Base-by-base conservation (phyloP, 2,329 filamentous ascomycete species). In the Xylaria sp. region DNA sequence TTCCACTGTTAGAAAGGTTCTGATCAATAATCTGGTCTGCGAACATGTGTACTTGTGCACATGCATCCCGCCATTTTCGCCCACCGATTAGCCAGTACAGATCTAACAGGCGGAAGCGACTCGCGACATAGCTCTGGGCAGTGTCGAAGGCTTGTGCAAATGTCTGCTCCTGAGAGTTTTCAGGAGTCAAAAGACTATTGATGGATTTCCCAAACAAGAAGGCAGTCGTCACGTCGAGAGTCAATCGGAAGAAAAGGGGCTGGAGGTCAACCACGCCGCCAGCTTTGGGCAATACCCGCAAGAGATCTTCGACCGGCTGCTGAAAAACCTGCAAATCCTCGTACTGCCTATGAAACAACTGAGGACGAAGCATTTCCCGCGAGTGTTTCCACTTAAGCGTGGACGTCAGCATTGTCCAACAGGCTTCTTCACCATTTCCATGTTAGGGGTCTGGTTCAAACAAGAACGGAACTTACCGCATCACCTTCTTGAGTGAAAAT, bases 401-500 rank as follows among this genome's bases (percentile, higher is more conserved):
- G 2, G 9, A 9, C 5, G 38, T 55, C 9, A 62, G 57, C 6
- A 44, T 20, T 20, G 15, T 10, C 6, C n/a, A n/a, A 22, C 17
- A 33, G 3, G 10, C 44, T n/a, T 13, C 13, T 42, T 13, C 11
- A 2, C 5, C n/a, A 7, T 25, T 17, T 17, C 22, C 1, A 29
- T 11, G 15, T n/a, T 3, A 11, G 15, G 13, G 11, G n/a, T n/a
- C n/a, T n/a, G n/a, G n/a, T n/a, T n/a, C n/a, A 20, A 3, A 44
- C 10, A 25, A 45, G n/a, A 10, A 9, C 2, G 11, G 1, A 36
- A 67, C 67, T 58, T 45, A 69, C 67, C 29, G 71, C 71, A 20
- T 73, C 69, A 9, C 77, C 77, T 17, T 77, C 74, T 33, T 77
- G 74, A 2, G 78, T 77, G 66, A 80, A 80, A 64, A 80, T 77